Percentiles rank a stretch among this genome's conserved stretches.
Conservation (phyloP, 352 stramenopile genomes). For the Thraustotheca clavata region DNA sequence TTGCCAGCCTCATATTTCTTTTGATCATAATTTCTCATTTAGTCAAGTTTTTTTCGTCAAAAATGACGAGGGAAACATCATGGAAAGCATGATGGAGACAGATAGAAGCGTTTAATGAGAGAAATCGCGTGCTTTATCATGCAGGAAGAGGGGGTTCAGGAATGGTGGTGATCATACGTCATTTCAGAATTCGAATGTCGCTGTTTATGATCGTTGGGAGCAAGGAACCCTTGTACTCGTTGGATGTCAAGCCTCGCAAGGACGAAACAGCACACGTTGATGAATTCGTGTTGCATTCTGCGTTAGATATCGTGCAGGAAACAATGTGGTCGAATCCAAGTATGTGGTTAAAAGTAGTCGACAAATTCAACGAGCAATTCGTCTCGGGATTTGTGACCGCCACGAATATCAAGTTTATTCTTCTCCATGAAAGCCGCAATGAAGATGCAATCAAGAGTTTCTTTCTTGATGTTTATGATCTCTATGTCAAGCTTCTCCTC, state of each 20-base stretch:
- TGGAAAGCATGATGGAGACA: too few relatives aligned
- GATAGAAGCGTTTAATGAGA: too few relatives aligned
- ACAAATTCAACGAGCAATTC: slow-evolving; percentile 96
- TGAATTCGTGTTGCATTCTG: slow-evolving; percentile 97
- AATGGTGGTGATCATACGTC: too few relatives aligned
- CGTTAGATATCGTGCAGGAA: slow-evolving; percentile 95
- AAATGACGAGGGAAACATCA: too few relatives aligned
- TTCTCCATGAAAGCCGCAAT: slow-evolving; percentile 91
- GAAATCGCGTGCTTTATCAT: too few relatives aligned
- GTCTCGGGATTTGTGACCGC: slow-evolving; percentile 95
- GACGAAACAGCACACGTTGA: slow-evolving; percentile 90
- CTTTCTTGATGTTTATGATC: slow-evolving; percentile 95
- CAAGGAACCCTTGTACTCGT: slow-evolving; percentile 82
- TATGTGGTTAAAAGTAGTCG: slow-evolving; percentile 90
- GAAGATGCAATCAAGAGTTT: slow-evolving; percentile 95
- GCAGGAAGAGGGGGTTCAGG: too few relatives aligned
- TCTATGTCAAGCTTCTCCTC: slow-evolving; percentile 97
- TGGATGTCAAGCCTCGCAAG: slow-evolving; percentile 70
- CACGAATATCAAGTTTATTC: slow-evolving; percentile 93
- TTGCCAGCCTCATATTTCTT: too few relatives aligned
- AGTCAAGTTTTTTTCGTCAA: too few relatives aligned
- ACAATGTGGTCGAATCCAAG: slow-evolving; percentile 89
- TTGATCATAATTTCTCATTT: too few relatives aligned
- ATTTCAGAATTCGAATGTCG: slow-evolving; percentile 36
- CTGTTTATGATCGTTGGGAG: slow-evolving; percentile 81